Base-by-base conservation (phyloP, 768 basidiomycete genomes). In the Dacryopinax primogenitus region DNA sequence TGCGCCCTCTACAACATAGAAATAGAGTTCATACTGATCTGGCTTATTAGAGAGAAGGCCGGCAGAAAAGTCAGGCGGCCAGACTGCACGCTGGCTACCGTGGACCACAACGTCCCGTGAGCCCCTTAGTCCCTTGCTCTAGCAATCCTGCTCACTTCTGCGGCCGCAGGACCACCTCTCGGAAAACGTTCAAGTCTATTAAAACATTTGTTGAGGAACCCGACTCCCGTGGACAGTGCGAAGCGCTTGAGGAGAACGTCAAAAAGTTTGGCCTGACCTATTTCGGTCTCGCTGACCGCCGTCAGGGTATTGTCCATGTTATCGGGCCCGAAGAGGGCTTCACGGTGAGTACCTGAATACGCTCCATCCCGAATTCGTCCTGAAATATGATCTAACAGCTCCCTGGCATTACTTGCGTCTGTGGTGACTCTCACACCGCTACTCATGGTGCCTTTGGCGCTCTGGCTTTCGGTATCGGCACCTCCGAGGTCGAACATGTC, bases 281-380 rank as follows among this genome's bases (percentile, higher is more conserved):
- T 75, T 94, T 93, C 70, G 92, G 92, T 39, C 83, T 94, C 85
- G 85, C 84, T 37, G 92, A 94, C 74, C 83, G 87, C 65, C 83
- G 92, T 67, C 91, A 94, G 78, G 87, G 85, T 66, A 90, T 88
- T 68, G 87, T 90, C 6, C 90, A 94, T 75, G 80, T 94, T 68
- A 94, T 94, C 72, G 92, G 91, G 47, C 92, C 92, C 62, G 92
- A 94, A 73, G 92, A 94, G 78, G 92, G 92, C 37, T 94, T 94
- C 73, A 93, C 92, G 51, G 85, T 85, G 72, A 63, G 80, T 70
- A 28, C 36, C 28, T 33, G 45, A 64, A 18, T 15, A 21, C 63
- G 64, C 37, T 18, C 30, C 32, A 41, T 58, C 32, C 26, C 41
- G 34, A 26, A 58, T 36, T n/a, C 41, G 18, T 18, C 7, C 16